phyloP scores from a whole-genome alignment of 768 basidiomycete species.

The Butyriboletus loyo region DNA sequence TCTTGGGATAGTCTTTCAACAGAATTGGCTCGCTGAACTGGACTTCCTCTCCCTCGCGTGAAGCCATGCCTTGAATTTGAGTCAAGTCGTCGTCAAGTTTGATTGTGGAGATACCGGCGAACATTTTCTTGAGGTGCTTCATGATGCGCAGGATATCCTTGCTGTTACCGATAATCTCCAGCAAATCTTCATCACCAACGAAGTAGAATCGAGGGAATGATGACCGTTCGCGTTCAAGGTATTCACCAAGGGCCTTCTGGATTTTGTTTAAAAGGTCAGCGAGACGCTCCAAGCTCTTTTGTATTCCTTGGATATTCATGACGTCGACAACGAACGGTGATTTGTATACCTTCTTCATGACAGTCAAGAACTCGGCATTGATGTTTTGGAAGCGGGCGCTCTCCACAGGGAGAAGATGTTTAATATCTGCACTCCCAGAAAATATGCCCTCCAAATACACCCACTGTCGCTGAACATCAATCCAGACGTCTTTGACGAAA shows the following conservation, averaged over 20 bases:
- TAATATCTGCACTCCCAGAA: conserved; percentile 99
- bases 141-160: conserved; percentile 97
- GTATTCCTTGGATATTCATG: conserved; percentile 92
- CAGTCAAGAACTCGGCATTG: conserved; percentile 94
- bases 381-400: conserved; percentile 98
- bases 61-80: conserved; percentile 90
- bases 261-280: conserved; percentile 97
- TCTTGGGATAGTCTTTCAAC: conserved; percentile 92
- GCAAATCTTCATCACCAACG: conserved; percentile 96
- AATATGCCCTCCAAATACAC: conserved; percentile 99
- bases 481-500: conserved; percentile 80
- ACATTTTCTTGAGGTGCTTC: conserved; percentile 99
- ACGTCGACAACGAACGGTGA: conserved; percentile 97
- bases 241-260: conserved; percentile 98
- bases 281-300: conserved; percentile 95
- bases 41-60: conserved; percentile 94
- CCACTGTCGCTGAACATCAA: conserved; percentile 99
- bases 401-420: conserved; percentile 96
- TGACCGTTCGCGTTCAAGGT: conserved; percentile 94
- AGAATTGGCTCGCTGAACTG: conserved; percentile 77
- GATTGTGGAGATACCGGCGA: conserved; percentile 93
- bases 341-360: conserved; percentile 99
- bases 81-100: conserved; percentile 83
- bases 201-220: conserved; percentile 99
- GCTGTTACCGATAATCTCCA: conserved; percentile 99